phyloP scores from a whole-genome alignment of 805 yeast species.

The Candida orba region DNA sequence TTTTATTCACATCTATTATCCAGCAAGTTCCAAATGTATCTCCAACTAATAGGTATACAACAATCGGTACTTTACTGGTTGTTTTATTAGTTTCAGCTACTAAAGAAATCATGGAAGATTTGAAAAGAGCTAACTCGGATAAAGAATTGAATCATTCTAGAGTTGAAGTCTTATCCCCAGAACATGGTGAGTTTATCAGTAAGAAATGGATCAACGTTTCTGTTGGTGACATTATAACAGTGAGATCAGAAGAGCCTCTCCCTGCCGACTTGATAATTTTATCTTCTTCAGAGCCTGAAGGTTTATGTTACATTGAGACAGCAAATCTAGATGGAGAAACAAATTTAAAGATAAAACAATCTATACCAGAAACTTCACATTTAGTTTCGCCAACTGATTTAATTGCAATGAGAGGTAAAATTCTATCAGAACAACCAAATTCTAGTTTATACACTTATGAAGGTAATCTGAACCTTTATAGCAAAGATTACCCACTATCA shows the following conservation, averaged over 20 bases:
- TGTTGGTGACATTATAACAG: slow-evolving; percentile 87
- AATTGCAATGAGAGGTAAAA: slow-evolving; percentile 45
- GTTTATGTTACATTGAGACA: slow-evolving; percentile 94
- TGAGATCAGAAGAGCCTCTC: slow-evolving; percentile 79
- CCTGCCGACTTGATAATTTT: slow-evolving; percentile 88
- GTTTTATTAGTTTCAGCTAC: slow-evolving; percentile 88
- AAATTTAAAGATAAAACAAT: slow-evolving; percentile 88
- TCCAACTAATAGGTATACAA: slow-evolving; percentile 93
- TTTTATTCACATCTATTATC: slow-evolving; percentile 82
- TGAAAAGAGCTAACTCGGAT: slow-evolving; percentile 83
- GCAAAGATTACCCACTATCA: slow-evolving; percentile 57
- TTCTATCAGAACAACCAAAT: slow-evolving; percentile 88
- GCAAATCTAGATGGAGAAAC: slow-evolving; percentile 98
- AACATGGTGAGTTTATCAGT: slow-evolving; percentile 51
- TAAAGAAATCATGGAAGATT: slow-evolving; percentile 85
- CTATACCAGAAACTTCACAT: slow-evolving; percentile 68
- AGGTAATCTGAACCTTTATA: slow-evolving; percentile 62
- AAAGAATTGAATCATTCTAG: slow-evolving; percentile 78
- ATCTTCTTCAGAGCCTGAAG: slow-evolving; percentile 96
- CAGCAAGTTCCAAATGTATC: slow-evolving; percentile 97
- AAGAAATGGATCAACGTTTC: slow-evolving; percentile 80
- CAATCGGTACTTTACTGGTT: slow-evolving; percentile 81
- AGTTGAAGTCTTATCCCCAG: slow-evolving; percentile 52
- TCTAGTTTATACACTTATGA: slow-evolving; percentile 91
- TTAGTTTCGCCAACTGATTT: slow-evolving; percentile 60